Percentiles rank a stretch among this genome's conserved stretches.
These are phyloP conservation scores for Leishmania arabica DNA, from an alignment of 208 protist species.

Conservation along the genomic window DNA sequence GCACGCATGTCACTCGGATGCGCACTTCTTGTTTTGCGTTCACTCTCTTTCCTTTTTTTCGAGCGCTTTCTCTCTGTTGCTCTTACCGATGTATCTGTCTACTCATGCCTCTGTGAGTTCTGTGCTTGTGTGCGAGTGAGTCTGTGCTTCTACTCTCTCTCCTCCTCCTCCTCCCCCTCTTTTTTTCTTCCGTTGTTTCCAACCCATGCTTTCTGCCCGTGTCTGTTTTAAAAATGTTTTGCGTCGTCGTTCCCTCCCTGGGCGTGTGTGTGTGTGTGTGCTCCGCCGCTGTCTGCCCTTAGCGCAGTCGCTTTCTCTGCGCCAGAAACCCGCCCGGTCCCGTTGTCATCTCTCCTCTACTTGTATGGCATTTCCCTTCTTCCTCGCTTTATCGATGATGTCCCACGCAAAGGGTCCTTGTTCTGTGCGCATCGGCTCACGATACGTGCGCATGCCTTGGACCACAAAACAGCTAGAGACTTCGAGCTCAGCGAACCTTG, in stretches of 20 bases:
- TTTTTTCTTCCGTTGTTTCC: neutral
- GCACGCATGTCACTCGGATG: neutral
- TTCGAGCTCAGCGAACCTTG: neutral
- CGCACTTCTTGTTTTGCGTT: neutral
- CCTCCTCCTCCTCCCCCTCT: too few relatives aligned
- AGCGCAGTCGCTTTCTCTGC: neutral
- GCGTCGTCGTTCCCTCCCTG: neutral
- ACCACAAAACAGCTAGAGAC: neutral
- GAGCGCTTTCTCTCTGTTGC: neutral
- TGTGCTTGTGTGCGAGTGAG: neutral
- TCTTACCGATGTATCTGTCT: neutral
- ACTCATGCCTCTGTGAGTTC: neutral
- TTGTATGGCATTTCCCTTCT: neutral
- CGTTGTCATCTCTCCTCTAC: neutral
- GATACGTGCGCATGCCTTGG: neutral
- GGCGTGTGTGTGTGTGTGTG: neutral
- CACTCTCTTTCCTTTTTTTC: neutral
- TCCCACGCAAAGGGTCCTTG: neutral
- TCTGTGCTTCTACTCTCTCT: neutral
- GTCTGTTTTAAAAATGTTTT: neutral
- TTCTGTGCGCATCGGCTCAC: neutral
- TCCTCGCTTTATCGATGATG: neutral
- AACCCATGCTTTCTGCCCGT: neutral
- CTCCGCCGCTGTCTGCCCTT: neutral
- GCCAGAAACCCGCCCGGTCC: neutral